These are phyloP conservation scores for Larix kaempferi DNA, from an alignment of 75 land plant species.

Conservation along the genomic window DNA sequence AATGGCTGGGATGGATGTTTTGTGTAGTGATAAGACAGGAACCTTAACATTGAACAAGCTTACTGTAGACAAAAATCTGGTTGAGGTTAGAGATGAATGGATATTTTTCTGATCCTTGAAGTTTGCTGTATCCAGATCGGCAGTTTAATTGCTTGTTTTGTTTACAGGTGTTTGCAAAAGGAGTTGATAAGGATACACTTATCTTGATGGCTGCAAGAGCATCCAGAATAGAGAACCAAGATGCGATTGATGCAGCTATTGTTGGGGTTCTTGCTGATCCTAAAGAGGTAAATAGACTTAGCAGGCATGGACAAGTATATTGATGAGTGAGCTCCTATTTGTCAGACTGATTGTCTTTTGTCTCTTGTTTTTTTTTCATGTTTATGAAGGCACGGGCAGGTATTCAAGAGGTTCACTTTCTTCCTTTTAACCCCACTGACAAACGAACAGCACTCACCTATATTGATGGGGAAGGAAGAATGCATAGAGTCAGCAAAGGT, in stretches of 20 bases:
- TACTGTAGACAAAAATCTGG: conserved; percentile 66
- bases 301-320: not conserved
- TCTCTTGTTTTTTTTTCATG: conserved; percentile 1
- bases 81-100: conserved; percentile 42
- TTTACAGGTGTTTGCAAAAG: conserved; percentile 55
- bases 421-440: conserved; percentile 51
- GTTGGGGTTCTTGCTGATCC: conserved; percentile 81
- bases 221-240: conserved; percentile 84
- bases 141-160: conserved; percentile 5
- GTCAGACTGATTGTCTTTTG: not conserved
- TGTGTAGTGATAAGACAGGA: conserved; percentile 90
- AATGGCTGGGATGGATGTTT: conserved; percentile 94
- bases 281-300: conserved; percentile 54
- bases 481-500: conserved; percentile 64
- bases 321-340: not conserved
- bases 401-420: conserved; percentile 47
- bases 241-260: conserved; percentile 88
- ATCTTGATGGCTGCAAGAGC: conserved; percentile 81
- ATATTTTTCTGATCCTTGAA: not conserved
- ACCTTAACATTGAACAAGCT: conserved; percentile 83
- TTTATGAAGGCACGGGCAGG: conserved; percentile 41
- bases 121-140: not conserved
- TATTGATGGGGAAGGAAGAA: conserved; percentile 35
- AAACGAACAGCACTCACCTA: conserved; percentile 58
- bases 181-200: conserved; percentile 61